Evolutionary conservation across 257 asterid species (phyloP).

Genomic region (Hygrophila difformis): DNA sequence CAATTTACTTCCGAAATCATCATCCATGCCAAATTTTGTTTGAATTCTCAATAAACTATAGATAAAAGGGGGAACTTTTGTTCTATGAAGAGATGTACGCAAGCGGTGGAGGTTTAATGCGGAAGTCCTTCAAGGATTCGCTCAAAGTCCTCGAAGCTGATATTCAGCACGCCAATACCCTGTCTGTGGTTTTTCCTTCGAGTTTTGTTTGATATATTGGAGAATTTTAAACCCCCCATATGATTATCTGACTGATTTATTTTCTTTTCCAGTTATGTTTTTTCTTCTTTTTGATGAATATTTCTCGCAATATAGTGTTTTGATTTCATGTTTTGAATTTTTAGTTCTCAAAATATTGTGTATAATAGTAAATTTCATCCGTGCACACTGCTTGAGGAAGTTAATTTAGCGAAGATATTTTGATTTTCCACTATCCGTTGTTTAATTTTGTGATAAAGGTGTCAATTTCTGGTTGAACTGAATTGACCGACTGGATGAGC

Average conservation of each 20-base stretch:
- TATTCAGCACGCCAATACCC: constrained; percentile 83
- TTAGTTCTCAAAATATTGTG: no score
- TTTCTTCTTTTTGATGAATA: background rate
- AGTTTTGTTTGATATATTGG: background rate
- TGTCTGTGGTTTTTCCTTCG: constrained; percentile 27
- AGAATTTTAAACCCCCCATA: no score
- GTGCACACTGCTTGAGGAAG: no score
- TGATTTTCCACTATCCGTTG: constrained; percentile 36
- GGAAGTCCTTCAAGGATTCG: constrained; percentile 76
- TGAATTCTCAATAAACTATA: constrained; percentile 14
- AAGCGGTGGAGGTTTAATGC: constrained; percentile 47
- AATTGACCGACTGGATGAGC: constrained; percentile 18
- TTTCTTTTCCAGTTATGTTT: background rate
- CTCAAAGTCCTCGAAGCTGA: constrained; percentile 80
- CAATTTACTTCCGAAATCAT: no score
- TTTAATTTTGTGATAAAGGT: constrained; percentile 41
- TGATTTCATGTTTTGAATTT: no score
- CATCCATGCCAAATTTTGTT: constrained; percentile 14
- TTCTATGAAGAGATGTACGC: constrained; percentile 26
- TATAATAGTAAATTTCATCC: no score
- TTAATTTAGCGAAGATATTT: no score
- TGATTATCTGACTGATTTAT: background rate
- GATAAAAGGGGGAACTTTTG: background rate
- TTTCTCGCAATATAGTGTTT: no score
- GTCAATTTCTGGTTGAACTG: constrained; percentile 29